A percentile compares a stretch with the other conserved stretches of the same genome.
Conservation (phyloP, 495 filamentous ascomycete species). For the Trichoderma parareesei region DNA sequence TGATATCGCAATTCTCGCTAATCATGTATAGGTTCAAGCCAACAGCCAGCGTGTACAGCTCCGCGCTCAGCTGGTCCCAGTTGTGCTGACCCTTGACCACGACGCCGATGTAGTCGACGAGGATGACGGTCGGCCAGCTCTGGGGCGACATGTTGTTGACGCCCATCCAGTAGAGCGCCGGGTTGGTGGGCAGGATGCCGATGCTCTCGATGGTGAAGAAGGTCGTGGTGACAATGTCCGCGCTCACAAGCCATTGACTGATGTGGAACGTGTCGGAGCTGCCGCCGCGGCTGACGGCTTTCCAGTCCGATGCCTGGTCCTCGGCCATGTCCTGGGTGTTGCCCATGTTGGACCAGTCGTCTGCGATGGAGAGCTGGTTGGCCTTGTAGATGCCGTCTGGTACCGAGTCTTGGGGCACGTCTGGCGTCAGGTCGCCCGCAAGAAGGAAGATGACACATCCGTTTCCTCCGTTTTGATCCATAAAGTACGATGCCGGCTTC, state of each 20-base stretch:
- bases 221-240: slow-evolving; percentile 17
- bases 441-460: slow-evolving; percentile 20
- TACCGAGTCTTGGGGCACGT: slow-evolving; percentile 13
- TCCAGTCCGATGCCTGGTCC: slow-evolving; percentile 16
- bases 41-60: slow-evolving; percentile 19
- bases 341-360: slow-evolving; percentile 19
- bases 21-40: slow-evolving; percentile 20
- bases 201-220: slow-evolving; percentile 16
- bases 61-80: slow-evolving; percentile 21
- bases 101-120: slow-evolving; percentile 21
- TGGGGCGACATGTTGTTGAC: slow-evolving; percentile 20
- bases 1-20: slow-evolving; percentile 22
- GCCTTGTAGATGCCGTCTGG: slow-evolving; percentile 19
- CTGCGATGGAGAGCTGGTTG: slow-evolving; percentile 11
- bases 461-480: slow-evolving; percentile 19
- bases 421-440: slow-evolving; percentile 13
- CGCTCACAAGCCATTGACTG: slow-evolving; percentile 19
- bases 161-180: slow-evolving; percentile 20
- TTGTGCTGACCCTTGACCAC: slow-evolving; percentile 14
- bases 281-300: slow-evolving; percentile 13
- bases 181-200: slow-evolving; percentile 20
- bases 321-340: slow-evolving; percentile 15
- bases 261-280: slow-evolving; percentile 16
- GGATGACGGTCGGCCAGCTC: slow-evolving; percentile 20
- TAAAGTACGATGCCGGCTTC: slow-evolving; percentile 16